Evolutionary conservation across 257 asterid genomes (phyloP), one percentile per base, ranked within the genome.

Genomic region (Nicotiana otophora): DNA sequence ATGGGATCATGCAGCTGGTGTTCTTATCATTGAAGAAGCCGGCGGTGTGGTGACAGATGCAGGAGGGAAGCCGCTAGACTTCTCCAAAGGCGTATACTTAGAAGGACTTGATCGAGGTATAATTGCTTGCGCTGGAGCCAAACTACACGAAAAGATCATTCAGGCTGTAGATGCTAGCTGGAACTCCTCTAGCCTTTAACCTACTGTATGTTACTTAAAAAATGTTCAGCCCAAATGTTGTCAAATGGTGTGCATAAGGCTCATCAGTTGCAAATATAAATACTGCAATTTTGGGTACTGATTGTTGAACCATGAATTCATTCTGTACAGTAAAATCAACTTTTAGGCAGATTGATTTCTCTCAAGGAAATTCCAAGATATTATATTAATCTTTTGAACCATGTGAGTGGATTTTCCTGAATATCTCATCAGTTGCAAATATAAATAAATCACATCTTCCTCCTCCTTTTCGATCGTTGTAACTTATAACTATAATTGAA

Each of bases 1-100:
- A 87, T 94, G 96, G 98, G 98, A 94, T 81, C 98, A 94, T 77
- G 97, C 97, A 15, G 98, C 98, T 14, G 97, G 98, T 26, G 95
- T 92, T 15, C 93, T 94, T 4, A 90, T 94, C 76, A 87, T 92
- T 63, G 85, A 93, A 86, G 97, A 91, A 85, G 97, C 97, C 1
- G 97, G 98, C 60, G 98, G 98, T 3, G 90, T 92, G 78, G 97
- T 94, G 63, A 94, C 94, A 2, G 97, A 94, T 82, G 98, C 97
- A 0, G 93, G 97, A 61, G 98, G 97, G 20, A 83, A 84, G 53
- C 90, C 87, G 3, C 91, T 94, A 4, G 90, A 91, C 87, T 94
- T 94, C 80, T 93, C 97, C 0, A 92, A 83, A 82, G 97, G 98
- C 12, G 83, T 88, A 81, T 93, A 87, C 86, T 79, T 94, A 65